A percentile compares a stretch with the other conserved stretches of the same genome.
Evolutionary conservation across 2,329 filamentous ascomycete genomes (phyloP).

Genomic region (Aspergillus quadrilineatus): DNA sequence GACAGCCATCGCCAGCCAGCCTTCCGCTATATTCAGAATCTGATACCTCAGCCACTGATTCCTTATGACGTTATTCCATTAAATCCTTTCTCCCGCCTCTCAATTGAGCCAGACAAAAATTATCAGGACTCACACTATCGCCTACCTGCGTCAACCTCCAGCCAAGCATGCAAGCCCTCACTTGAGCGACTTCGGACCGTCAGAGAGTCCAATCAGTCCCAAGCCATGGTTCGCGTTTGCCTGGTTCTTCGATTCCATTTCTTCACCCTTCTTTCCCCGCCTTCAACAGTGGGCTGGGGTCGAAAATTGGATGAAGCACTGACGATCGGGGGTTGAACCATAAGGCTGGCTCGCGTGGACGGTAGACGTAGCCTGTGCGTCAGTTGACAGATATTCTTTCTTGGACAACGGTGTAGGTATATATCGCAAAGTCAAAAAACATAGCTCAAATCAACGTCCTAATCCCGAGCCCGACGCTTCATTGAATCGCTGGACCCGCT

Average conservation of each 20-base stretch:
- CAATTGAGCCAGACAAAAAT: not conserved
- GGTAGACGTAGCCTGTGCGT: not conserved
- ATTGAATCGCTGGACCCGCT: not conserved
- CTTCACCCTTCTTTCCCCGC: not conserved
- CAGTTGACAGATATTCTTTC: not conserved
- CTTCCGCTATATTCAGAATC: not conserved
- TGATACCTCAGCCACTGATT: not conserved
- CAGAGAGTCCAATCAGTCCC: not conserved
- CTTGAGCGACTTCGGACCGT: not conserved
- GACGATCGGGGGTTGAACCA: not conserved
- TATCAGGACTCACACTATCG: not conserved
- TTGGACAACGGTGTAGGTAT: not conserved
- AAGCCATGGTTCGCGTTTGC: conserved; percentile 6
- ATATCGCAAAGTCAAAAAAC: not conserved
- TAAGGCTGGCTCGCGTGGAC: not conserved
- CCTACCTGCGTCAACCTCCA: no score
- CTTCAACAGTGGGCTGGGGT: not conserved
- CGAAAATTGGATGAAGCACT: not conserved
- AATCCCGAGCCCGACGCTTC: not conserved
- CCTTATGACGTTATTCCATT: not conserved
- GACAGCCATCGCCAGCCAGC: not conserved
- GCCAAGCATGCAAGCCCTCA: not conserved
- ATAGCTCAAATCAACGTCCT: not conserved
- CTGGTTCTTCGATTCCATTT: conserved; percentile 13
- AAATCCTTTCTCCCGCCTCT: not conserved